Base-by-base conservation (phyloP, 2,329 filamentous ascomycete genomes). In the Plenodomus biglobosus region DNA sequence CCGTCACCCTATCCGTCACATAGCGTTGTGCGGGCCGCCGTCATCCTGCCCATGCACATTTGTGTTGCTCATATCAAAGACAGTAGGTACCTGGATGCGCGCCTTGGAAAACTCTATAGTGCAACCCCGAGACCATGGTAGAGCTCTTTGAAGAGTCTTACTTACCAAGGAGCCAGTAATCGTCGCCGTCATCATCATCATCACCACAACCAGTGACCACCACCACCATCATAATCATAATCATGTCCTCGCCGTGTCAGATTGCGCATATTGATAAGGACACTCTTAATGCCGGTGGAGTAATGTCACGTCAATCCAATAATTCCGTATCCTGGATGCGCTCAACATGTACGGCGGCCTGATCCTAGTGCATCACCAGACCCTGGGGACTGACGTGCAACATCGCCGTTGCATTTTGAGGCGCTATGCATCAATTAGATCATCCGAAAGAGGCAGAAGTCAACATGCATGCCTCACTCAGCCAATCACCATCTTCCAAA, bases 401-500 rank as follows among this genome's bases (percentile, higher is more conserved):
- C 49, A 68, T 64, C 60, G 62, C 66, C 59, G n/a, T n/a, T n/a
- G 59, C 57, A 62, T 66, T 40, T 48, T 38, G 39, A 50, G 34
- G 50, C 53, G 40, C 52, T 48, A 53, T 57, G 47, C 55, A 45
- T 53, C 53, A 62, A 52, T 55, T 59, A 52, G 40, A 53, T 40
- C 42, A 42, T 42, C 48, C 46, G 40, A 50, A 36, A 40, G 17
- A 24, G 46, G 44, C 51, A 49, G 30, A 46, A 30, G 52, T 46
- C 50, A 49, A 42, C 35, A 13, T 53, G 47, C 46, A 40, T 42
- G 38, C 37, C 20, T 19, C 16, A 35, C 46, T 70, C 64, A 70
- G 44, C 68, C 65, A 64, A 65, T 69, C 48, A 62, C 62, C 43
- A 61, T 51, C 43, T 53, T 46, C 70, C 70, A 73, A n/a, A 66